Percentiles rank a stretch among this genome's conserved stretches.
phyloP scores from a whole-genome alignment of 2,329 filamentous ascomycete genomes.

The Aspergillus ochraceus region DNA sequence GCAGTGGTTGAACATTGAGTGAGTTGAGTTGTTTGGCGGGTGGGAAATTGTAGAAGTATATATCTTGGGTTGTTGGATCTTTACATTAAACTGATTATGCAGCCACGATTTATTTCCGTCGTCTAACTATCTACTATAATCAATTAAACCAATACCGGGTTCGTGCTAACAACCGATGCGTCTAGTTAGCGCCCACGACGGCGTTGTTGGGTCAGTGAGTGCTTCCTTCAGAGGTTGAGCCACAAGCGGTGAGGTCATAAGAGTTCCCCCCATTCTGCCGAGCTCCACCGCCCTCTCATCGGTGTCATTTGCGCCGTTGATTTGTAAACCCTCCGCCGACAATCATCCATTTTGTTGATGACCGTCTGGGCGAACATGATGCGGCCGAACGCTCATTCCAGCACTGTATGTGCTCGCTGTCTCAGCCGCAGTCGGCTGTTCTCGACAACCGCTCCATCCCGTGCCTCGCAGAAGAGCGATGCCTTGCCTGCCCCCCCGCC shows the following conservation, averaged over 20 bases:
- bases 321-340: constrained; percentile 24
- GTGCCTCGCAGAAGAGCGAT: constrained; percentile 19
- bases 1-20: too few relatives aligned
- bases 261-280: not conserved
- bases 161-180: too few relatives aligned
- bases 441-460: constrained; percentile 26
- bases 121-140: too few relatives aligned
- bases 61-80: too few relatives aligned
- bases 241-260: not conserved
- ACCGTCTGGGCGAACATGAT: constrained; percentile 26
- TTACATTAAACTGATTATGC: too few relatives aligned
- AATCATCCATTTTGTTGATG: not conserved
- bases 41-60: too few relatives aligned
- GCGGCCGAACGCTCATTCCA: constrained; percentile 25
- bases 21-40: too few relatives aligned
- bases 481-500: constrained; percentile 37
- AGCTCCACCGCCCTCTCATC: not conserved
- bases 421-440: constrained; percentile 28
- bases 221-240: too few relatives aligned
- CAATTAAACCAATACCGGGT: too few relatives aligned
- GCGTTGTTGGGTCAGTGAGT: too few relatives aligned
- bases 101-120: too few relatives aligned
- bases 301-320: constrained; percentile 27
- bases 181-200: too few relatives aligned
- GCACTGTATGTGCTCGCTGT: constrained; percentile 32